Evolutionary conservation across 2,329 filamentous ascomycete species (phyloP).

Genomic region (Rutstroemia sp.): DNA sequence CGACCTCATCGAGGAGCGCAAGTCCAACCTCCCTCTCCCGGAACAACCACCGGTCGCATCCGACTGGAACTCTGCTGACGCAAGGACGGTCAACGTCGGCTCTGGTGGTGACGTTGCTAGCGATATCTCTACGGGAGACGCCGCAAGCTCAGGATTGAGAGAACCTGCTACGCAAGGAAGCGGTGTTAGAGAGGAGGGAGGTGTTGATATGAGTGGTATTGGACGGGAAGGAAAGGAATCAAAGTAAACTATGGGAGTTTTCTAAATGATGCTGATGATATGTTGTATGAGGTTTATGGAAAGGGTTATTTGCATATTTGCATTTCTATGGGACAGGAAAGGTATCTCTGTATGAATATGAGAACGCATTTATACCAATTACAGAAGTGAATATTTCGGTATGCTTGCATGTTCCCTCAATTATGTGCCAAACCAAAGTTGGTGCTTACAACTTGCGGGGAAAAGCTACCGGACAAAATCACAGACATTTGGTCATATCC

Average conservation of each 20-base stretch:
- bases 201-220: constrained; percentile 49
- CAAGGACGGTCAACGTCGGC: constrained; percentile 61
- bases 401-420: too few relatives aligned
- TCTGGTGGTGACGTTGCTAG: constrained; percentile 35
- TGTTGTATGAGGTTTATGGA: too few relatives aligned
- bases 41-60: constrained; percentile 69
- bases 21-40: constrained; percentile 70
- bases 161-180: constrained; percentile 52
- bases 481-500: too few relatives aligned
- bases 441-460: too few relatives aligned
- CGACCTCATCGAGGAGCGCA: constrained; percentile 58
- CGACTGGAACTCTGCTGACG: constrained; percentile 70
- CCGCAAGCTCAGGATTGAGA: constrained; percentile 45
- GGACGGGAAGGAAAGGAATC: constrained; percentile 56
- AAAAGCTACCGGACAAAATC: too few relatives aligned
- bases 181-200: constrained; percentile 39
- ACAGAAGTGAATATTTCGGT: too few relatives aligned
- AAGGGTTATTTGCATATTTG: too few relatives aligned
- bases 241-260: not conserved
- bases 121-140: constrained; percentile 40
- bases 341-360: too few relatives aligned
- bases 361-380: too few relatives aligned
- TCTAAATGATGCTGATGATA: not conserved
- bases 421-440: too few relatives aligned
- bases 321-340: too few relatives aligned